Conservation (phyloP, 352 stramenopile genomes). For the Globisporangium solare region DNA sequence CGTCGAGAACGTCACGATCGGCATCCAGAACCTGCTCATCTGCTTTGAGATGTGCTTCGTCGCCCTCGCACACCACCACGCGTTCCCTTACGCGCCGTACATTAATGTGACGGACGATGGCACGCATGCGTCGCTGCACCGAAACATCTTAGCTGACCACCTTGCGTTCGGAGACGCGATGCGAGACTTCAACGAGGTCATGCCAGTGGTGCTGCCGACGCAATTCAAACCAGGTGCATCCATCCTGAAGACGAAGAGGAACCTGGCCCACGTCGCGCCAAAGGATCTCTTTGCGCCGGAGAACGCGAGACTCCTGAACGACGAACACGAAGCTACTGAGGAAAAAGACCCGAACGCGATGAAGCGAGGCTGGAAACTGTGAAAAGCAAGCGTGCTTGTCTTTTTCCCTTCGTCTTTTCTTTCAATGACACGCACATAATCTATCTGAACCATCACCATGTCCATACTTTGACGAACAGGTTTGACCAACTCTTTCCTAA, state of each 20-base stretch:
- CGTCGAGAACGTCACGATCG: constrained; percentile 94
- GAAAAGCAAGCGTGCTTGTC: constrained; percentile 2
- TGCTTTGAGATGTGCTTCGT: constrained; percentile 99
- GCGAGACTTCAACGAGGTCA: constrained; percentile 91
- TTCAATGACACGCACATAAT: constrained; percentile 1
- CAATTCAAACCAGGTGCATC: constrained; percentile 70
- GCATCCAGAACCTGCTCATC: constrained; percentile 98
- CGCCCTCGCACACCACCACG: constrained; percentile 93
- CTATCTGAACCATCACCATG: constrained; percentile 13
- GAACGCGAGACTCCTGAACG: constrained; percentile 40
- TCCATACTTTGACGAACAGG: no score
- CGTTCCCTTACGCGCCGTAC: constrained; percentile 92
- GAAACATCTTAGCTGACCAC: constrained; percentile 88
- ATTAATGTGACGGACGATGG: constrained; percentile 9
- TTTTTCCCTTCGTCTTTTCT: no score
- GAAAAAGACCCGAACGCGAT: constrained; percentile 12
- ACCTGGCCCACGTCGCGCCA: constrained; percentile 15
- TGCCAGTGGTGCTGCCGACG: constrained; percentile 81
- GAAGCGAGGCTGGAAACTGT: constrained; percentile 66
- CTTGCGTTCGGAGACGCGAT: constrained; percentile 93
- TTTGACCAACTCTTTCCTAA: no score
- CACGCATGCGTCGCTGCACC: constrained; percentile 34
- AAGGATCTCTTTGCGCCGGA: constrained; percentile 47
- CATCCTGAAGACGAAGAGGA: constrained; percentile 59
- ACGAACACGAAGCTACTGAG: constrained; percentile 21